Evolutionary conservation across 768 basidiomycete genomes (phyloP).

Genomic region (Lactarius pseudohatsudake): DNA sequence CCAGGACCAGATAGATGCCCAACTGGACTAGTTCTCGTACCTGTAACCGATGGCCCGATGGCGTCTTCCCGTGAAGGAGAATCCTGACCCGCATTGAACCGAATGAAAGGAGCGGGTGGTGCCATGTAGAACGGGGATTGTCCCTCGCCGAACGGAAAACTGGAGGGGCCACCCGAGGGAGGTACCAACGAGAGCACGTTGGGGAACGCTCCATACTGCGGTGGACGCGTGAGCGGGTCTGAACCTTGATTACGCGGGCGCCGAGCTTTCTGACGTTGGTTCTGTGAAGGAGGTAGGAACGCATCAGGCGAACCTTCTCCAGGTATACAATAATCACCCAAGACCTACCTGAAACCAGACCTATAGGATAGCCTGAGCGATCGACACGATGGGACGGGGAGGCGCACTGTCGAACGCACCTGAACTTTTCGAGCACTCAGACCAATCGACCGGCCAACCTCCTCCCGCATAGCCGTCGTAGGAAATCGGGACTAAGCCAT

Average conservation of each 20-base stretch:
- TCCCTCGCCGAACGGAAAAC: constrained; percentile 23
- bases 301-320: constrained; percentile 22
- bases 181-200: constrained; percentile 41
- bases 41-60: constrained; percentile 2
- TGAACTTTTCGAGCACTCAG: constrained; percentile 88
- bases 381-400: constrained; percentile 20
- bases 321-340: constrained; percentile 12
- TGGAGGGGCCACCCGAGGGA: constrained; percentile 29
- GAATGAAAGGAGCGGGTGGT: constrained; percentile 7
- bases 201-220: constrained; percentile 64
- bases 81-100: constrained; percentile 9
- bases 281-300: constrained; percentile 47
- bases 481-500: constrained; percentile 76
- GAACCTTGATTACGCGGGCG: constrained; percentile 64
- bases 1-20: constrained; percentile 27
- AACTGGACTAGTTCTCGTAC: constrained; percentile 11
- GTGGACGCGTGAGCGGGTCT: constrained; percentile 50
- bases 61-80: constrained; percentile 8
- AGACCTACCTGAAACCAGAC: constrained; percentile 84
- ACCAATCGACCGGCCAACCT: constrained; percentile 85
- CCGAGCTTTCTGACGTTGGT: constrained; percentile 85
- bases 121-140: constrained; percentile 21
- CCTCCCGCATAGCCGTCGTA: constrained; percentile 83
- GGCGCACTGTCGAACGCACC: constrained; percentile 47
- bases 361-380: constrained; percentile 47